A percentile compares a stretch with the other conserved stretches of the same genome.
phyloP scores from a whole-genome alignment of 441 rosid genomes.

The Pelargonium australe region DNA sequence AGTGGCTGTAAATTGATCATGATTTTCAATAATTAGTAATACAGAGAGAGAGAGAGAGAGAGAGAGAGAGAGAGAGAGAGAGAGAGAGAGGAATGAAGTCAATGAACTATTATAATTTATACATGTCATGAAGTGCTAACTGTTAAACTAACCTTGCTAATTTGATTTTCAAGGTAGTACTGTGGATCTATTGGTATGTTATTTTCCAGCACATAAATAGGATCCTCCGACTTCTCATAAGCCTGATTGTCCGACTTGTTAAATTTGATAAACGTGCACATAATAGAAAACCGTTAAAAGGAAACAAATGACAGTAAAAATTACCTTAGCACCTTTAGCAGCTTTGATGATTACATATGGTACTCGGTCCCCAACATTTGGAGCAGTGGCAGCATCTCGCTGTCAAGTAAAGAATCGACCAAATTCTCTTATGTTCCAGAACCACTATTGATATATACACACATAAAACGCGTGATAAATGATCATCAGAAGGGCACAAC shows the following conservation, averaged over 20 bases:
- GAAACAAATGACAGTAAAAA: slow-evolving; percentile 12
- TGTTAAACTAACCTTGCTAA: slow-evolving; percentile 63
- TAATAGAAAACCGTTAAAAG: not conserved
- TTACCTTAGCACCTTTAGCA: slow-evolving; percentile 97
- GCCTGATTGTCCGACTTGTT: slow-evolving; percentile 47
- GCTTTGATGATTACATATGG: slow-evolving; percentile 90
- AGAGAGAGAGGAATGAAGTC: not conserved
- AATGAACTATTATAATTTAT: not conserved
- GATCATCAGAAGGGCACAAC: slow-evolving; percentile 18
- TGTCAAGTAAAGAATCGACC: slow-evolving; percentile 32
- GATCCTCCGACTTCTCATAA: slow-evolving; percentile 94
- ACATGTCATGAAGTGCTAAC: not conserved
- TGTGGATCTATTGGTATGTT: slow-evolving; percentile 91
- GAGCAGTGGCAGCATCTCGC: slow-evolving; percentile 99
- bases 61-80: not conserved
- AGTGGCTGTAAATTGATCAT: slow-evolving; percentile 59
- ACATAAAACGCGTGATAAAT: not conserved
- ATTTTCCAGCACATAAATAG: slow-evolving; percentile 86
- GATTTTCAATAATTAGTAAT: slow-evolving; percentile 15
- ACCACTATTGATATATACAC: not conserved
- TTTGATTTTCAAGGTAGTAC: slow-evolving; percentile 91
- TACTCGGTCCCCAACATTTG: slow-evolving; percentile 97
- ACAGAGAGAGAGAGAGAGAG: not conserved
- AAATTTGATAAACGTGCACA: slow-evolving; percentile 10
- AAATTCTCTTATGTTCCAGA: slow-evolving; percentile 16